Evolutionary conservation across 192 early-diverging fungal genomes (phyloP).

Genomic region (Coemansia sp.): DNA sequence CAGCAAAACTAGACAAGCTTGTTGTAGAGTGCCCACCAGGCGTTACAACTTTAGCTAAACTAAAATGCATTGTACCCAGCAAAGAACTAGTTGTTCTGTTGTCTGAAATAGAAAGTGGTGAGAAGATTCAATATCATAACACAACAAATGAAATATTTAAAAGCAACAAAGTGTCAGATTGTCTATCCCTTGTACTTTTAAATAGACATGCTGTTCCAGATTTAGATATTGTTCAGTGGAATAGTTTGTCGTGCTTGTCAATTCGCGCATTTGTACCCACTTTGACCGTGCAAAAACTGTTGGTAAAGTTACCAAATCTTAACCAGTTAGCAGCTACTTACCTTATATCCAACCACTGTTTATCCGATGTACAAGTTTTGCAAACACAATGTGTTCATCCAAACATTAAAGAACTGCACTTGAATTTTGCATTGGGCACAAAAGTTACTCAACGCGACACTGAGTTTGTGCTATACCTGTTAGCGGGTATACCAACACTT

Average conservation of each 20-base stretch:
- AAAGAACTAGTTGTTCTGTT: slow-evolving; percentile 1
- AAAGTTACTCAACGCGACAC: not conserved
- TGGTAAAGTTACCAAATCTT: slow-evolving; percentile 6
- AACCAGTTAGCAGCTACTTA: slow-evolving; percentile 1
- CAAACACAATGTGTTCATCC: not conserved
- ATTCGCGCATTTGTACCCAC: slow-evolving; percentile 4
- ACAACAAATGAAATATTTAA: slow-evolving; percentile 5
- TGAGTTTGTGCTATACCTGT: slow-evolving; percentile 10
- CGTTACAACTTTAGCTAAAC: not conserved
- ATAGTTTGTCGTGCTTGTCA: not conserved
- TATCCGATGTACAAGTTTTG: not conserved
- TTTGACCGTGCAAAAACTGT: not conserved
- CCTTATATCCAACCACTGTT: slow-evolving; percentile 11
- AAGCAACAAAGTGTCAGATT: not conserved
- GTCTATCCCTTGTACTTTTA: not conserved
- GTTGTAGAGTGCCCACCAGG: slow-evolving; percentile 2
- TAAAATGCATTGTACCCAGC: not conserved
- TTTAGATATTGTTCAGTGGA: slow-evolving; percentile 5
- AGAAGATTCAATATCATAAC: not conserved
- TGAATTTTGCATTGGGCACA: slow-evolving; percentile 3
- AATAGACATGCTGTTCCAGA: slow-evolving; percentile 8
- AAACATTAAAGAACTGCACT: not conserved
- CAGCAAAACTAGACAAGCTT: not conserved
- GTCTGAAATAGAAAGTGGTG: not conserved
- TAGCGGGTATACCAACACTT: not conserved